These are phyloP conservation scores for Cytospora mali DNA, from an alignment of 2,329 filamentous ascomycete species.

Conservation along the genomic window DNA sequence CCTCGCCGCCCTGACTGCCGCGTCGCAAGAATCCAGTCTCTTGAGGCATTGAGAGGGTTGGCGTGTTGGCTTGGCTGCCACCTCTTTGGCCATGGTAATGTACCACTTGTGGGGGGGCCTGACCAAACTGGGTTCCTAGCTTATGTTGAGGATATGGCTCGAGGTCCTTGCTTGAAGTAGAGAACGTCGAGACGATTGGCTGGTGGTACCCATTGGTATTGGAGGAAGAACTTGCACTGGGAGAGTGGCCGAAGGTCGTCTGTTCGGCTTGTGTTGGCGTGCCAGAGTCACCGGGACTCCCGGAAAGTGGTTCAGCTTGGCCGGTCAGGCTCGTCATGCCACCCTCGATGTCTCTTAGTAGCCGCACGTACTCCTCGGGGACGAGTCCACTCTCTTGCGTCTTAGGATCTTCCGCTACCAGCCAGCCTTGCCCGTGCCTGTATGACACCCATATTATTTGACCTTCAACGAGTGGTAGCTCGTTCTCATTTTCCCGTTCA, in stretches of 20 bases:
- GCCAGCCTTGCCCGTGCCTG: constrained; percentile 93
- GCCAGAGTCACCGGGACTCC: constrained; percentile 57
- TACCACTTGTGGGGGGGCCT: constrained; percentile 65
- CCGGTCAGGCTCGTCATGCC: constrained; percentile 75
- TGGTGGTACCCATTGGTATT: constrained; percentile 67
- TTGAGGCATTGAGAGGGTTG: constrained; percentile 56
- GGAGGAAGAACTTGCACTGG: constrained; percentile 45
- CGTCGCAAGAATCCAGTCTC: constrained; percentile 51
- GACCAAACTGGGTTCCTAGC: constrained; percentile 62
- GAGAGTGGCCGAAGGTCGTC: constrained; percentile 48
- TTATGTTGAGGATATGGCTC: constrained; percentile 69
- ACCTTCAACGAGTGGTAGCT: constrained; percentile 87
- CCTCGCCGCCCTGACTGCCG: constrained; percentile 50
- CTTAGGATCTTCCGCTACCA: constrained; percentile 94
- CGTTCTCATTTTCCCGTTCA: constrained; percentile 92
- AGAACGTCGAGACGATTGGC: constrained; percentile 69
- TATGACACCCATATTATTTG: constrained; percentile 98
- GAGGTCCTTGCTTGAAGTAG: constrained; percentile 70
- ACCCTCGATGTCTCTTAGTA: constrained; percentile 91
- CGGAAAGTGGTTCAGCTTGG: constrained; percentile 56
- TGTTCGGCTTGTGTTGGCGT: constrained; percentile 66
- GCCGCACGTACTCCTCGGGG: constrained; percentile 91
- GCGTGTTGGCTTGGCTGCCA: constrained; percentile 68
- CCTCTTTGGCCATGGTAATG: constrained; percentile 69
- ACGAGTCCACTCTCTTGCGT: constrained; percentile 93